Conservation (phyloP, 345 rosid species). For the Syzygium aromaticum region DNA sequence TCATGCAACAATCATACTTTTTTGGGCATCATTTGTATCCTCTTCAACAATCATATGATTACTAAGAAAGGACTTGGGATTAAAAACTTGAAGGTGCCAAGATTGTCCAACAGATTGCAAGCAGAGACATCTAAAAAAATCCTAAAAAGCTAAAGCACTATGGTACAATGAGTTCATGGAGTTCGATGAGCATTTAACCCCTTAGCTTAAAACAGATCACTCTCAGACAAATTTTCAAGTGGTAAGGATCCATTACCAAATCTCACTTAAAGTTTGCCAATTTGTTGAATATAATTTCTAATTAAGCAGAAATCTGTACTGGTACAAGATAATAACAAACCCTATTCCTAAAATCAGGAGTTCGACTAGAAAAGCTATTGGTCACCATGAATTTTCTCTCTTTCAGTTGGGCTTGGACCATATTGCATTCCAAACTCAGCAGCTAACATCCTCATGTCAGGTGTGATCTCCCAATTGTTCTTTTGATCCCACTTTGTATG, state of each 20-base stretch:
- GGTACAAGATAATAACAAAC: not conserved
- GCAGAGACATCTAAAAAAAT: not conserved
- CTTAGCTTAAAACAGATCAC: not conserved
- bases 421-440: constrained; percentile 37
- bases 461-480: constrained; percentile 37
- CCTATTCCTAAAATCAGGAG: constrained; percentile 3
- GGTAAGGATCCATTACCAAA: not conserved
- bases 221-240: not conserved
- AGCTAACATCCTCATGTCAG: constrained; percentile 27
- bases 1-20: not conserved
- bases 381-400: constrained; percentile 16
- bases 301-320: not conserved
- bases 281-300: not conserved
- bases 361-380: constrained; percentile 5
- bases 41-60: not conserved
- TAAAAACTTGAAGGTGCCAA: not conserved
- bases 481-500: constrained; percentile 17
- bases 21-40: not conserved
- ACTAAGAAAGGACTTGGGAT: not conserved
- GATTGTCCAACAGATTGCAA: not conserved
- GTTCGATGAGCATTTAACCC: not conserved
- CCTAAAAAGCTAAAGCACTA: not conserved
- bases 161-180: not conserved
- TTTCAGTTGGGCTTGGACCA: constrained; percentile 1
- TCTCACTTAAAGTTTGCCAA: not conserved